Base-by-base conservation (phyloP, 768 basidiomycete species). In the Leccinum rimulosum region DNA sequence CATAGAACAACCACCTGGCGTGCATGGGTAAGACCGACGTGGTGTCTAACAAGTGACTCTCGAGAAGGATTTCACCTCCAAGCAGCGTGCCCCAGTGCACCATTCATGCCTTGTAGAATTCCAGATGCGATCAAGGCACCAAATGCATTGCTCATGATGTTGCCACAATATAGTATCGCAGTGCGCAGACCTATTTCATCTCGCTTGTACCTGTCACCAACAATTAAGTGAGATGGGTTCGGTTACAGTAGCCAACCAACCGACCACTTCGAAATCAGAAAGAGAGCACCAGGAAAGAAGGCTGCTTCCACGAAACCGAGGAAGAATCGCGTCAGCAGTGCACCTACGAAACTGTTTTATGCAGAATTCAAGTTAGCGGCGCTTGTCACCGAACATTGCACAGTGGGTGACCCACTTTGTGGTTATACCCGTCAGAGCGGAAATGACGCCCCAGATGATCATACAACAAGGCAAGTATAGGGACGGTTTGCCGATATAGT, bases 361-460 rank as follows among this genome's bases (percentile, higher is more conserved):
- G 33, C 31, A 6, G 25, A 10, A 45, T 30, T 50, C 54, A 58
- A 31, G 47, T 40, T 35, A 22, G 22, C 22, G 15, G n/a, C 31
- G 15, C 17, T 6, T 22, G 45, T 57, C 28, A 19, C 19, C 28
- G 11, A 9, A 50, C 25, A 30, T 14, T 52, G 15, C 14, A 10
- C 22, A 22, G 22, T 45, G 53, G 31, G 45, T 10, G 43, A 59
- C 64, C 3, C 54, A 73, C 72, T 76, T 72, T 54, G 62, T 74
- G 17, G 69, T 68, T n/a, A 75, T 52, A 1, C 70, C 71, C 33
- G 82, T 86, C 57, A 82, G 63, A 43, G 77, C 70, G 14, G 84
- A 86, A 17, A 85, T 79, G 31, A 74, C 73, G 2, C 89, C 91
- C 88, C 88, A 91, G 30, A 88, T 64, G 9, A 83, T 76, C 88